Evolutionary conservation across 257 asterid species (phyloP).

Genomic region (Lantana camara): DNA sequence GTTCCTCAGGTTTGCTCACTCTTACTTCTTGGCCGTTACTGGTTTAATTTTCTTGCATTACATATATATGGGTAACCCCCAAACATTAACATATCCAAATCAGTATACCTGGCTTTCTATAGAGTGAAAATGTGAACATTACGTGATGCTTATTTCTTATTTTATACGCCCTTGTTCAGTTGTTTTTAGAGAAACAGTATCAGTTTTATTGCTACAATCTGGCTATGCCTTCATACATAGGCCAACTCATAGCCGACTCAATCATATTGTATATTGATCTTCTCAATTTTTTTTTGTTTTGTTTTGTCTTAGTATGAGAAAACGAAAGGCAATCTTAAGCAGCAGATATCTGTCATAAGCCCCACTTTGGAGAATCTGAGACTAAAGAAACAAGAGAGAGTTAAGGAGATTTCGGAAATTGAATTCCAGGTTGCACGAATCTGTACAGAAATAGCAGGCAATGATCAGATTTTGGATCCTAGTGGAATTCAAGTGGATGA

Average conservation of each 20-base stretch:
- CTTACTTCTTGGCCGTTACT: slow-evolving; percentile 3
- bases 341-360: slow-evolving; percentile 48
- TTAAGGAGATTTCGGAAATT: slow-evolving; percentile 55
- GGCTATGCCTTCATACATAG: neutral
- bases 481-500: slow-evolving; percentile 54
- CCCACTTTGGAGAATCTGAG: slow-evolving; percentile 62
- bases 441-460: slow-evolving; percentile 73
- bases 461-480: slow-evolving; percentile 39
- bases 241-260: neutral
- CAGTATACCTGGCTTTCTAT: neutral
- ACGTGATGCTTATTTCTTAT: neutral
- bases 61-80: too few relatives aligned
- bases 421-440: slow-evolving; percentile 60
- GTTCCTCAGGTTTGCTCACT: slow-evolving; percentile 48
- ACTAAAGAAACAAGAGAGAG: slow-evolving; percentile 57
- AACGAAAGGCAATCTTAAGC: slow-evolving; percentile 55
- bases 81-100: neutral
- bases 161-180: neutral
- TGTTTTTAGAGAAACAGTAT: neutral
- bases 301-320: slow-evolving; percentile 39
- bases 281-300: slow-evolving; percentile 5
- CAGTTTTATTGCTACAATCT: neutral
- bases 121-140: neutral
- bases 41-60: neutral
- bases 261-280: slow-evolving; percentile 21